Conservation (phyloP, 495 filamentous ascomycete genomes). For the Sordaria brevicollis region DNA sequence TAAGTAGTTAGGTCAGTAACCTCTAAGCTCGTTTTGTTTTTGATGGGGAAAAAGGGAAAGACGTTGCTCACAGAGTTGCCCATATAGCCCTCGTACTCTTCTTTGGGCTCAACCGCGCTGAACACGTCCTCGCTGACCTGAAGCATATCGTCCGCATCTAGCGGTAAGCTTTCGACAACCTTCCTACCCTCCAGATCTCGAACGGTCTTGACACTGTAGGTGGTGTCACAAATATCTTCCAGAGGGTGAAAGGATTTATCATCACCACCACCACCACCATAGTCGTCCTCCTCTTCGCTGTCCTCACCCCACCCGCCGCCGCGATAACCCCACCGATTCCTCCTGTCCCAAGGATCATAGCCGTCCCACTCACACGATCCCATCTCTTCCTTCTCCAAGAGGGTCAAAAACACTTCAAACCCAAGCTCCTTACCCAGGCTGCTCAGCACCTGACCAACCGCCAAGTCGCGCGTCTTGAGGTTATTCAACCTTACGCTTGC, state of each 20-base stretch:
- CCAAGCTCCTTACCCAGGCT: not conserved
- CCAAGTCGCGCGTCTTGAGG: not conserved
- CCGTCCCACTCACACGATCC: not conserved
- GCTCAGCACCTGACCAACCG: not conserved
- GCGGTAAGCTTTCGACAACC: not conserved
- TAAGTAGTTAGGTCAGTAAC: not conserved
- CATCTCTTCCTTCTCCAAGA: not conserved
- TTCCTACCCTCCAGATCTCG: not conserved
- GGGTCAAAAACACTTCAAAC: not conserved
- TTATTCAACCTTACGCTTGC: not conserved
- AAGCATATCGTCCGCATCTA: not conserved
- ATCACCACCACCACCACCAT: too few relatives aligned
- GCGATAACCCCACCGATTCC: too few relatives aligned
- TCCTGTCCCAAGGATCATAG: too few relatives aligned
- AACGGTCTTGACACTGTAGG: not conserved
- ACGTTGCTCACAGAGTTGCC: not conserved
- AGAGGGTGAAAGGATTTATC: not conserved
- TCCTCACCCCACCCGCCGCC: not conserved
- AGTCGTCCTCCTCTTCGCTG: not conserved
- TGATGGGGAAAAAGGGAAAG: not conserved
- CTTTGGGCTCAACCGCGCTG: not conserved
- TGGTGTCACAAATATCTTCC: not conserved
- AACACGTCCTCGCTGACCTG: not conserved
- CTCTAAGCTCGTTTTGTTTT: not conserved
- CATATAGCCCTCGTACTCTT: not conserved